Conservation (phyloP, 352 stramenopile species). For the Pythium apleroticum region DNA sequence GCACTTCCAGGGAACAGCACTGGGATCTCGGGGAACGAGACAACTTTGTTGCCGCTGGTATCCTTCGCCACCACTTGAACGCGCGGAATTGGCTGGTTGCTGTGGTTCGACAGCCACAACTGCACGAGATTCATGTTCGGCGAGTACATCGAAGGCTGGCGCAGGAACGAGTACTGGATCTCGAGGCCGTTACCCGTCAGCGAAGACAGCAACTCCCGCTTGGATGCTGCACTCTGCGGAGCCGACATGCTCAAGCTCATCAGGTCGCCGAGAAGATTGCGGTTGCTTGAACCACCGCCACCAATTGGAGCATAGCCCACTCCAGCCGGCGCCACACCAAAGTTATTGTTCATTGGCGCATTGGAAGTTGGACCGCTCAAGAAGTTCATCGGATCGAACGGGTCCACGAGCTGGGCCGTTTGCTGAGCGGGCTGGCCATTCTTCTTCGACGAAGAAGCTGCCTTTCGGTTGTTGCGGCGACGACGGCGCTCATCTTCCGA, state of each 20-base stretch:
- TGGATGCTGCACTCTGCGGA: slow-evolving; percentile 15
- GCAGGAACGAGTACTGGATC: slow-evolving; percentile 47
- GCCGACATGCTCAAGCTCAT: slow-evolving; percentile 30
- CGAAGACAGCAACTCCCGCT: slow-evolving; percentile 31
- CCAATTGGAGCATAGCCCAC: slow-evolving; percentile 14
- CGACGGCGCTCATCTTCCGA: slow-evolving; percentile 39
- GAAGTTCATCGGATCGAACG: slow-evolving; percentile 27
- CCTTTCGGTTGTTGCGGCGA: slow-evolving; percentile 37
- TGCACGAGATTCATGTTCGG: slow-evolving; percentile 52
- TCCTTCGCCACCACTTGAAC: slow-evolving; percentile 35
- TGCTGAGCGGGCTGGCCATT: slow-evolving; percentile 26
- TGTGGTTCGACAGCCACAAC: slow-evolving; percentile 44
- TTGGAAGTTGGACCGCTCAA: slow-evolving; percentile 12
- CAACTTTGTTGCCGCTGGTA: slow-evolving; percentile 33
- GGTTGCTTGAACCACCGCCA: slow-evolving; percentile 15
- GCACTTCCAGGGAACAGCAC: slow-evolving; percentile 79
- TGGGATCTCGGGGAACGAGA: slow-evolving; percentile 81
- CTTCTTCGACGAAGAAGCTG: slow-evolving; percentile 8
- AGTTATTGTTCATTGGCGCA: slow-evolving; percentile 14
- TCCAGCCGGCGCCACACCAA: slow-evolving; percentile 4
- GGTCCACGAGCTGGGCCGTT: slow-evolving; percentile 14
- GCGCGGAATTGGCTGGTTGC: slow-evolving; percentile 34
- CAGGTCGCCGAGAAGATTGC: slow-evolving; percentile 29
- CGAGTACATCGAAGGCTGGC: slow-evolving; percentile 42
- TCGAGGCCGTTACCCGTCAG: slow-evolving; percentile 34